Conservation (phyloP, 192 early-diverging fungal genomes). For the Diversispora eburnea region DNA sequence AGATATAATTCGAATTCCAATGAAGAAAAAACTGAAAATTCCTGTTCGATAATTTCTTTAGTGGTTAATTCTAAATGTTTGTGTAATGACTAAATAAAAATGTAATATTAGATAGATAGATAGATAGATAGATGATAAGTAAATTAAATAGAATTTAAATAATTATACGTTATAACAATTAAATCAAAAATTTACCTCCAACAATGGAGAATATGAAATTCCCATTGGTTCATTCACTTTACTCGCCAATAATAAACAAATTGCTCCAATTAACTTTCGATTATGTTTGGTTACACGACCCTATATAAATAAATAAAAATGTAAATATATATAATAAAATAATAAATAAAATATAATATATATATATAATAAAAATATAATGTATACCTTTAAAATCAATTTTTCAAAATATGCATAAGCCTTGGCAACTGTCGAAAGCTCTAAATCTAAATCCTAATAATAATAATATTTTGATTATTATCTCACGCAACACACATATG, state of each 20-base stretch:
- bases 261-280: conserved; percentile 69
- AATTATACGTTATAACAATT: not conserved
- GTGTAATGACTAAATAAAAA: conserved; percentile 58
- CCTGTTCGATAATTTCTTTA: conserved; percentile 79
- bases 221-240: conserved; percentile 88
- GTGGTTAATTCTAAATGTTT: conserved; percentile 70
- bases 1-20: conserved; percentile 91
- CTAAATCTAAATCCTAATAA: conserved; percentile 68
- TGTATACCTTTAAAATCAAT: conserved; percentile 72
- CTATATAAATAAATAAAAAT: conserved; percentile 27
- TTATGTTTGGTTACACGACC: conserved; percentile 68
- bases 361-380: conserved; percentile 34
- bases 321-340: not conserved
- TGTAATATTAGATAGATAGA: not conserved
- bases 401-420: conserved; percentile 97
- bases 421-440: conserved; percentile 83
- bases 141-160: not conserved
- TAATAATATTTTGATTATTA: conserved; percentile 27
- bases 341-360: conserved; percentile 33
- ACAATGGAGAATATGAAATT: conserved; percentile 53
- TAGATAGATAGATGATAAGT: not conserved
- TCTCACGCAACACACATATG: no score
- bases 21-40: conserved; percentile 87
- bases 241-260: conserved; percentile 76
- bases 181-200: conserved; percentile 40